phyloP scores from a whole-genome alignment of 1,284 basidiomycete species.

The Tetrapyrgos nigripes region DNA sequence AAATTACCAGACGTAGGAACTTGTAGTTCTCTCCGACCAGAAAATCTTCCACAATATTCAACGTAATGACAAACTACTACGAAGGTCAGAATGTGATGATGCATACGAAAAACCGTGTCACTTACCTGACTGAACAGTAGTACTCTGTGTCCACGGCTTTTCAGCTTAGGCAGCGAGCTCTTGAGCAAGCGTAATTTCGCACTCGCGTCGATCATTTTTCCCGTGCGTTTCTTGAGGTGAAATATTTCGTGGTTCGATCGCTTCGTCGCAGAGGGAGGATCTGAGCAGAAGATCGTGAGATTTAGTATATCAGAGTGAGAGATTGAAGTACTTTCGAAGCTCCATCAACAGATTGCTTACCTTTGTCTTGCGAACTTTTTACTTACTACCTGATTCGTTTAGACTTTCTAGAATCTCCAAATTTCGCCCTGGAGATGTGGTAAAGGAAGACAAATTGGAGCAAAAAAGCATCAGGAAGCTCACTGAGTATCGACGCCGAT shows the following conservation, averaged over 20 bases:
- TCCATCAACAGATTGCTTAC: conserved; percentile 89
- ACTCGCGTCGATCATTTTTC: conserved; percentile 83
- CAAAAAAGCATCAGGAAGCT: conserved; percentile 23
- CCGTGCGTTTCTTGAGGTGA: conserved; percentile 70
- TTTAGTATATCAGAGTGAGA: conserved; percentile 10
- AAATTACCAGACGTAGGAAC: conserved; percentile 83
- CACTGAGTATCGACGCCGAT: conserved; percentile 83
- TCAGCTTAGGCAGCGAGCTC: conserved; percentile 85
- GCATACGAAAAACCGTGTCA: conserved; percentile 11
- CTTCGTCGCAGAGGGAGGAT: conserved; percentile 85
- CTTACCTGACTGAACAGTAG: conserved; percentile 95
- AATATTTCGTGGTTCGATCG: conserved; percentile 81
- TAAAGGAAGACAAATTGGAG: conserved; percentile 15
- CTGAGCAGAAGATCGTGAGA: conserved; percentile 78
- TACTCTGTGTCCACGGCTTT: conserved; percentile 89
- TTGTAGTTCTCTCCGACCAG: conserved; percentile 87
- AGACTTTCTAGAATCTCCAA: too few relatives aligned
- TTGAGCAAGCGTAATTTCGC: conserved; percentile 89
- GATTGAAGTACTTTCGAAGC: conserved; percentile 67
- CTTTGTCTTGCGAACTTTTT: conserved; percentile 48
- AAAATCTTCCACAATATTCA: conserved; percentile 95
- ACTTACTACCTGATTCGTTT: conserved; percentile 59
- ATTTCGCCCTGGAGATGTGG: conserved; percentile 55
- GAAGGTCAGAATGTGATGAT: not conserved
- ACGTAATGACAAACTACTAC: conserved; percentile 85